Evolutionary conservation across 768 basidiomycete species (phyloP).

Genomic region (Amanita phalloides): DNA sequence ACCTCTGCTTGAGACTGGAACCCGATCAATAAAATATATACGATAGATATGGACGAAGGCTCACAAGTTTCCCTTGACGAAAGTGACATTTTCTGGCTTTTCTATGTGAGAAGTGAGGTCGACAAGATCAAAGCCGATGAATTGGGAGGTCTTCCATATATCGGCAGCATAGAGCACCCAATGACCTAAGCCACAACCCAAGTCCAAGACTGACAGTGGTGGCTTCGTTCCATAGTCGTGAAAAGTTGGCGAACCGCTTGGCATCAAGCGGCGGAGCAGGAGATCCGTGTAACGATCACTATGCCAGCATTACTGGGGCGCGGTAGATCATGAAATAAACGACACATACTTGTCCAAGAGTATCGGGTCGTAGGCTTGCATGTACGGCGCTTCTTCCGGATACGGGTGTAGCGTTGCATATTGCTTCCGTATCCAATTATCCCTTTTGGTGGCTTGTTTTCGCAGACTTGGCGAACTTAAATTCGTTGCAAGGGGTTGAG

Average conservation of each 20-base stretch:
- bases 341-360: conserved; percentile 45
- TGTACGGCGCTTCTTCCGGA: conserved; percentile 38
- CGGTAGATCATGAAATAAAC: conserved; percentile 2
- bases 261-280: conserved; percentile 45
- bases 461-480: not conserved
- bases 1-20: conserved; percentile 37
- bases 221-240: conserved; percentile 35
- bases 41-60: conserved; percentile 15
- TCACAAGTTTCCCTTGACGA: conserved; percentile 61
- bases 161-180: conserved; percentile 58
- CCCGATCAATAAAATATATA: not conserved
- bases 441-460: conserved; percentile 14
- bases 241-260: conserved; percentile 48
- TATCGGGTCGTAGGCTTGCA: conserved; percentile 54
- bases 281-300: conserved; percentile 54
- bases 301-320: conserved; percentile 6
- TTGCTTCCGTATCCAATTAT: conserved; percentile 27
- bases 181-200: conserved; percentile 65
- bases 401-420: conserved; percentile 50
- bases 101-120: conserved; percentile 30
- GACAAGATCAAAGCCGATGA: conserved; percentile 62
- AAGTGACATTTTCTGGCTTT: conserved; percentile 31
- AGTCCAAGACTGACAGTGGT: conserved; percentile 51
- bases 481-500: conserved; percentile 1
- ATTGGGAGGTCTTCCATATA: conserved; percentile 46